Base-by-base conservation (phyloP, 257 asterid genomes). In the Penstemon davidsonii region DNA sequence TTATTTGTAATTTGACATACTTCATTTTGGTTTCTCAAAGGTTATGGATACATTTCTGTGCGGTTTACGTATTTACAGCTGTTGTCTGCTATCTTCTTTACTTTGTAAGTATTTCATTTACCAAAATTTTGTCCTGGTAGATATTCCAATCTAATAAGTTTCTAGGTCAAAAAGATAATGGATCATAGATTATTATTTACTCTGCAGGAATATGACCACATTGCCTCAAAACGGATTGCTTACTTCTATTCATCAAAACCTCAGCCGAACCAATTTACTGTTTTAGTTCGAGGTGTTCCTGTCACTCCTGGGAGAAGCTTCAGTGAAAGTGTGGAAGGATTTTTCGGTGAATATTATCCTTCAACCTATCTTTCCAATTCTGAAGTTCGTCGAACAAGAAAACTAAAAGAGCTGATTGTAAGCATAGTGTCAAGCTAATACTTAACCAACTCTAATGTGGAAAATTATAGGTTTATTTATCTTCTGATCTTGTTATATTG, bases 31-130 rank as follows among this genome's bases (percentile, higher is more conserved):
- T 64, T 80, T 77, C 83, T 80, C 60, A 49, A 80, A 94, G 99
- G 97, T 87, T 94, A 66, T 94, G 99, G 99, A 78, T 94, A 80
- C 99, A 94, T 84, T 94, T 90, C 81, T 76, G 80, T 70, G 97
- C 97, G 57, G 83, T 88, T 57, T 94, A 91, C 79, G 57, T 82
- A 63, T 85, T 94, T 95, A 88, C 99, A 37, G 94, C 87, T 57
- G 87, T 87, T 64, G 97, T 91, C 76, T 94, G 99, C 90, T 94
- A 86, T 82, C 92, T 85, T 78, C 99, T 94, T 73, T 94, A 94
- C 83, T 73, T 55, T 69, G 99, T 88, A 81, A 91, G 99, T 89
- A 70, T 67, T 74, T 73, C 70, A 25, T 71, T 33, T 51, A 13
- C 64, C 68, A 55, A 55, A 25, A 55, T 13, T 46, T 52, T 59